A percentile compares a stretch with the other conserved stretches of the same genome.
These are phyloP conservation scores for Cenchrus purpureus DNA, from an alignment of 176 grass and related monocot genomes.

Conservation along the genomic window DNA sequence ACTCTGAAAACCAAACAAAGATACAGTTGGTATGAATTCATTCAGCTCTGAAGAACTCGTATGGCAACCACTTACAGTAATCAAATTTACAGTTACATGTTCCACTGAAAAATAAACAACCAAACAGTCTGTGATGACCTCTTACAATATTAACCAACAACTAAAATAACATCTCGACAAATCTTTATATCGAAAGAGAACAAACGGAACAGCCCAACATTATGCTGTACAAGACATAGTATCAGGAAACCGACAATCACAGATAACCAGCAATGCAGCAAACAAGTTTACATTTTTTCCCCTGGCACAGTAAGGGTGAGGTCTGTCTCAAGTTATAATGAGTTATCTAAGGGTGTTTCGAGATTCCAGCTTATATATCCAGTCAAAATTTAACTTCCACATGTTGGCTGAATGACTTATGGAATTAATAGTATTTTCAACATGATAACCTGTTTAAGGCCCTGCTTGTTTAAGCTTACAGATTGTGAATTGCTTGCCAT, in stretches of 20 bases:
- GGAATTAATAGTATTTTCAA: slow-evolving; percentile 23
- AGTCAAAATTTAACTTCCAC: background rate
- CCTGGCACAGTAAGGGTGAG: background rate
- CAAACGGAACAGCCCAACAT: background rate
- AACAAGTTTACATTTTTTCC: background rate
- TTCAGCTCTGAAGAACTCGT: background rate
- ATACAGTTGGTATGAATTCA: slow-evolving; percentile 9
- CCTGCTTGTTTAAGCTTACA: background rate
- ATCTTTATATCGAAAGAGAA: background rate
- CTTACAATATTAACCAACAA: background rate
- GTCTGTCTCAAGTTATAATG: slow-evolving; percentile 1
- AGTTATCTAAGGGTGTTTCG: background rate
- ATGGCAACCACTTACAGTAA: background rate
- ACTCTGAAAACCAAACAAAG: slow-evolving; percentile 53
- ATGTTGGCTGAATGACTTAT: background rate
- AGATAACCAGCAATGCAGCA: background rate
- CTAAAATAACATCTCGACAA: slow-evolving; percentile 2
- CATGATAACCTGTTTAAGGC: background rate
- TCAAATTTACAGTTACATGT: slow-evolving; percentile 9
- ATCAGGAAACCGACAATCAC: background rate
- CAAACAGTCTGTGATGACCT: background rate
- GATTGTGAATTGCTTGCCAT: background rate
- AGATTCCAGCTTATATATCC: background rate
- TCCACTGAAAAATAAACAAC: background rate
- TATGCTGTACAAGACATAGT: background rate